Evolutionary conservation across 2,329 filamentous ascomycete species (phyloP).

Genomic region (Helotiales sp.): DNA sequence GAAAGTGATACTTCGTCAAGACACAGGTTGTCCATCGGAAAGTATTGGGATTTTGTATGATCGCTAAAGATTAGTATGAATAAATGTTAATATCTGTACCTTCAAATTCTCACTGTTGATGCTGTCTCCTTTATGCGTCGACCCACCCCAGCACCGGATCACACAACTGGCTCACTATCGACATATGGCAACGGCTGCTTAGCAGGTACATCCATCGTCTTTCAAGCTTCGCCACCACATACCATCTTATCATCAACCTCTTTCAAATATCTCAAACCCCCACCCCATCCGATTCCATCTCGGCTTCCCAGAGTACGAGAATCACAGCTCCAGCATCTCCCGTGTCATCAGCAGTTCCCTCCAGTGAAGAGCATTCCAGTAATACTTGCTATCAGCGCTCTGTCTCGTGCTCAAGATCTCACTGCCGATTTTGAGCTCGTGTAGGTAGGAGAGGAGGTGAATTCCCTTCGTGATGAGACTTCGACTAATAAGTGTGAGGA

Average conservation of each 20-base stretch:
- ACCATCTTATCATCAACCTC: slow-evolving; percentile 36
- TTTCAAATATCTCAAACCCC: slow-evolving; percentile 33
- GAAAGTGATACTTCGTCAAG: not conserved
- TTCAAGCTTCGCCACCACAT: slow-evolving; percentile 33
- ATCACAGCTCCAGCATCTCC: slow-evolving; percentile 41
- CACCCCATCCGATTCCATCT: slow-evolving; percentile 17
- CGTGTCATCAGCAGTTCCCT: slow-evolving; percentile 33
- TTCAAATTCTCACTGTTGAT: not conserved
- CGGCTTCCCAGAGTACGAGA: slow-evolving; percentile 35
- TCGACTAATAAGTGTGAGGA: slow-evolving; percentile 38
- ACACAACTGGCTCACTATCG: slow-evolving; percentile 24
- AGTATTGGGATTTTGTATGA: not conserved
- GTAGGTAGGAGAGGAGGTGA: slow-evolving; percentile 34
- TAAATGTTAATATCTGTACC: slow-evolving; percentile 3
- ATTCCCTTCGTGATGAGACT: not conserved
- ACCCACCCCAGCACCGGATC: too few relatives aligned
- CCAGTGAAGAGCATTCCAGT: slow-evolving; percentile 44
- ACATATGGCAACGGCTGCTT: slow-evolving; percentile 22
- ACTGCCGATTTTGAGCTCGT: slow-evolving; percentile 32
- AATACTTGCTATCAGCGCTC: slow-evolving; percentile 43
- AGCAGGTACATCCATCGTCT: slow-evolving; percentile 17
- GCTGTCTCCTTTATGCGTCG: not conserved
- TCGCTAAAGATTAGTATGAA: not conserved
- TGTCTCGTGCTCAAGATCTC: slow-evolving; percentile 35
- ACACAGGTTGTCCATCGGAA: not conserved